Conservation (phyloP, 2,329 filamentous ascomycete genomes). For the Colletotrichum musicola region DNA sequence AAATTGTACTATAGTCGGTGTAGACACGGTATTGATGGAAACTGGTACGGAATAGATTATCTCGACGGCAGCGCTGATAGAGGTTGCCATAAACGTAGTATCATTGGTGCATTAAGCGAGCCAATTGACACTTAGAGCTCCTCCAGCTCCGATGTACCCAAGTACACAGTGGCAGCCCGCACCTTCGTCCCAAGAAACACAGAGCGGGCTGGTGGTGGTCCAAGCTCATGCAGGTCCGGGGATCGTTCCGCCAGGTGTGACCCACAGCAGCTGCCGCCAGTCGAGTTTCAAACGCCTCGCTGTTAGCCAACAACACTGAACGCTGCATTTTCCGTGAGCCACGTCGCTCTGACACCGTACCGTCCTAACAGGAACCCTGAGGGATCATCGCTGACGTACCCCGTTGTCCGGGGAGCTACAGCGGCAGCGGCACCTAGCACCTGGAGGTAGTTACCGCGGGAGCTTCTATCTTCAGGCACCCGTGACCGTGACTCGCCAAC, state of each 20-base stretch:
- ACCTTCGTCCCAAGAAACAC: no score
- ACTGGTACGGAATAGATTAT: no score
- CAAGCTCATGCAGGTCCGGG: conserved; percentile 32
- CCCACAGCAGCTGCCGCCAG: conserved; percentile 26
- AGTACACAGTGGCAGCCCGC: no score
- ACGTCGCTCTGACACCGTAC: background rate
- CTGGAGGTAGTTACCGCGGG: background rate
- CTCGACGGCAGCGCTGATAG: no score
- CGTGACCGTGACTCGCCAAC: conserved; percentile 36
- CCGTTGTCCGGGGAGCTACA: conserved; percentile 26
- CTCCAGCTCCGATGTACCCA: no score
- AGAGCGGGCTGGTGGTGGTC: conserved; percentile 10
- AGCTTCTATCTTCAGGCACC: conserved; percentile 32
- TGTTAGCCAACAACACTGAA: conserved; percentile 7
- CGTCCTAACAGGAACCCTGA: conserved; percentile 25
- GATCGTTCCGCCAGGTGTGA: conserved; percentile 24
- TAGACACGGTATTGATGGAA: no score
- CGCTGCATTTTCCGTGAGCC: accelerated
- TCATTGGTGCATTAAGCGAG: no score
- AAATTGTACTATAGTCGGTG: no score
- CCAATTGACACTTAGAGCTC: no score
- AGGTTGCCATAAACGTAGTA: no score
- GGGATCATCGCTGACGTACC: conserved; percentile 34
- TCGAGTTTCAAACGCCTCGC: conserved; percentile 6
- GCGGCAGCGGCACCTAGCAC: background rate